phyloP scores from a whole-genome alignment of 768 basidiomycete species.

The Rhizopogon sp. region DNA sequence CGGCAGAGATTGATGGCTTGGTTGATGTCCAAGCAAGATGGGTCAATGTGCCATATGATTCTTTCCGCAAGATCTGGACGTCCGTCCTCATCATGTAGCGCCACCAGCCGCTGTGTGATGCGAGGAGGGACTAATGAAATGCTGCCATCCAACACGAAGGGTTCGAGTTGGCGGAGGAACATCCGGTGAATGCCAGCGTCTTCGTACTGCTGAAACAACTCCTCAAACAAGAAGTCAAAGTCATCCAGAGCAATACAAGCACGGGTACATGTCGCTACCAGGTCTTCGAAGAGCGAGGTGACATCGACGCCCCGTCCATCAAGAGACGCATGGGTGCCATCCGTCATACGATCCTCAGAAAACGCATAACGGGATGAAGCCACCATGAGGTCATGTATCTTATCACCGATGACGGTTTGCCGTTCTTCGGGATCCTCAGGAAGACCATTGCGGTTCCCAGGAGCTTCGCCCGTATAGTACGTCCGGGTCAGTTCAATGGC shows the following conservation, averaged over 20 bases:
- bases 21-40: slow-evolving; percentile 85
- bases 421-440: slow-evolving; percentile 61
- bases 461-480: slow-evolving; percentile 75
- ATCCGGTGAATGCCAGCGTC: slow-evolving; percentile 79
- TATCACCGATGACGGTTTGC: slow-evolving; percentile 61
- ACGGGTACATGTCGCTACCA: slow-evolving; percentile 71
- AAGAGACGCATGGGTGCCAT: slow-evolving; percentile 74
- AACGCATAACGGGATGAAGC: slow-evolving; percentile 90
- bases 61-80: slow-evolving; percentile 77
- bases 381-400: slow-evolving; percentile 76
- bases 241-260: slow-evolving; percentile 80
- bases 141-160: slow-evolving; percentile 71
- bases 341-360: slow-evolving; percentile 91
- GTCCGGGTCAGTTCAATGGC: slow-evolving; percentile 83
- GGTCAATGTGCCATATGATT: slow-evolving; percentile 95
- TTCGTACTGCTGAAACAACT: slow-evolving; percentile 87
- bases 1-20: slow-evolving; percentile 88
- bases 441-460: slow-evolving; percentile 84
- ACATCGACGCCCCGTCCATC: slow-evolving; percentile 92
- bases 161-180: slow-evolving; percentile 77
- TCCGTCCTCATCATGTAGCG: slow-evolving; percentile 65
- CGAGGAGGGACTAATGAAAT: slow-evolving; percentile 78
- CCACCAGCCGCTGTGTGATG: slow-evolving; percentile 81
- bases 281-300: slow-evolving; percentile 82
- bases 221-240: slow-evolving; percentile 87